Evolutionary conservation across 139 green algal species (phyloP).

Genomic region (Chlamydomonas sp.): DNA sequence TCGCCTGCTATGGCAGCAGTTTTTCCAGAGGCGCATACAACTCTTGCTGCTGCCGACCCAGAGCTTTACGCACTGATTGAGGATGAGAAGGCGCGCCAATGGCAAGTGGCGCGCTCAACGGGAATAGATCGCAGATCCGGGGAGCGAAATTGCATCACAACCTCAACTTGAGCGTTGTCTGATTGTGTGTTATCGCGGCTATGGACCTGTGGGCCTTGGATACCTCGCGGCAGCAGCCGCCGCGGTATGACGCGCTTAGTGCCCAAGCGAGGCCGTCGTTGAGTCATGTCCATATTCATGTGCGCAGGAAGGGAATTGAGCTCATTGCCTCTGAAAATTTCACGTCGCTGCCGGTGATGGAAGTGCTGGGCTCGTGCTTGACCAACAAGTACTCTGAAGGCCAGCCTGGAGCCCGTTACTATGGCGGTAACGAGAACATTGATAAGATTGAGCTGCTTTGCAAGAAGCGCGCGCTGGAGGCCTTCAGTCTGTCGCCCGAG

Average conservation of each 20-base stretch:
- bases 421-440: constrained; percentile 97
- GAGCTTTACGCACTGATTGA: constrained; percentile 92
- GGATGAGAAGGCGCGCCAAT: constrained; percentile 94
- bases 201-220: no score
- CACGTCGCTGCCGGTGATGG: constrained; percentile 92
- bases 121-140: neutral
- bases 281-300: neutral
- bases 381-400: constrained; percentile 99
- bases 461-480: constrained; percentile 89
- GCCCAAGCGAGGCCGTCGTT: neutral
- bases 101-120: constrained; percentile 57
- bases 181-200: no score
- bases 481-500: constrained; percentile 85
- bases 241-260: neutral
- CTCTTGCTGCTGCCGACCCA: constrained; percentile 85
- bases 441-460: constrained; percentile 80
- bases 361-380: constrained; percentile 93
- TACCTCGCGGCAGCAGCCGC: neutral
- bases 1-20: constrained; percentile 63
- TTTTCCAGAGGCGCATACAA: constrained; percentile 85
- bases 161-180: no score
- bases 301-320: constrained; percentile 93
- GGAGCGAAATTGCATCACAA: neutral
- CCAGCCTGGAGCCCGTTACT: constrained; percentile 94
- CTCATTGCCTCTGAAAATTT: constrained; percentile 99